These are phyloP conservation scores for Drosera spatulata DNA, from an alignment of 179 eudicot species.

Conservation along the genomic window DNA sequence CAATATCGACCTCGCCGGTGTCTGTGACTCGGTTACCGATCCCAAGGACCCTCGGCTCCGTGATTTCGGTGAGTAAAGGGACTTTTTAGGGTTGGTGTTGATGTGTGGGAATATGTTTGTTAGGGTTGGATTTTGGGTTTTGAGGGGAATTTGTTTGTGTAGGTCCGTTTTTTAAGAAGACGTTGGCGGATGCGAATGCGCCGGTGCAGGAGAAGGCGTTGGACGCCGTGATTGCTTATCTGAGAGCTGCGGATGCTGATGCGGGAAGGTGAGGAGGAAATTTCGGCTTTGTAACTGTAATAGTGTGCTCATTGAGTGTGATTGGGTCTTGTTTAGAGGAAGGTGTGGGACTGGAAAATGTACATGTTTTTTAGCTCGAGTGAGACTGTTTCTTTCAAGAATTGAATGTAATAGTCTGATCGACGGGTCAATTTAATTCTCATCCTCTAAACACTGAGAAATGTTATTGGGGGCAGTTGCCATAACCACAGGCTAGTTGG, in stretches of 20 bases:
- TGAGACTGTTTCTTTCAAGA: too few species aligned
- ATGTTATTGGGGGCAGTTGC: too few species aligned
- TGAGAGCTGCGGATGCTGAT: constrained; percentile 90
- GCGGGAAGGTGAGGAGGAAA: constrained; percentile 48
- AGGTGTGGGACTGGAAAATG: neutral
- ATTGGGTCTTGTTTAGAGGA: neutral
- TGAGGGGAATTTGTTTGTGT: constrained; percentile 4
- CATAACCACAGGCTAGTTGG: too few species aligned
- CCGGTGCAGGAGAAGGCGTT: constrained; percentile 97
- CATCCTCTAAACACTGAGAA: too few species aligned
- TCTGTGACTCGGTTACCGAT: constrained; percentile 69
- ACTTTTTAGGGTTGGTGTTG: constrained; percentile 9
- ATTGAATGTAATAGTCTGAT: too few species aligned
- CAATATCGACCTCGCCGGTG: constrained; percentile 73
- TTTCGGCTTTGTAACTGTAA: neutral
- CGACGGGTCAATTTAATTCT: too few species aligned
- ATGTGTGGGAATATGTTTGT: constrained; percentile 6
- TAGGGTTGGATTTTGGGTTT: neutral
- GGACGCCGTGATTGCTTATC: constrained; percentile 76
- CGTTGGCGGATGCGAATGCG: constrained; percentile 88
- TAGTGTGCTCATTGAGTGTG: neutral
- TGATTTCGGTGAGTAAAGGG: constrained; percentile 60
- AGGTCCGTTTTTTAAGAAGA: constrained; percentile 71
- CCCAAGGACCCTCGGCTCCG: constrained; percentile 90
- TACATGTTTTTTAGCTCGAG: too few species aligned